Base-by-base conservation (phyloP, 2,329 filamentous ascomycete genomes). In the Myriangium duriaei region DNA sequence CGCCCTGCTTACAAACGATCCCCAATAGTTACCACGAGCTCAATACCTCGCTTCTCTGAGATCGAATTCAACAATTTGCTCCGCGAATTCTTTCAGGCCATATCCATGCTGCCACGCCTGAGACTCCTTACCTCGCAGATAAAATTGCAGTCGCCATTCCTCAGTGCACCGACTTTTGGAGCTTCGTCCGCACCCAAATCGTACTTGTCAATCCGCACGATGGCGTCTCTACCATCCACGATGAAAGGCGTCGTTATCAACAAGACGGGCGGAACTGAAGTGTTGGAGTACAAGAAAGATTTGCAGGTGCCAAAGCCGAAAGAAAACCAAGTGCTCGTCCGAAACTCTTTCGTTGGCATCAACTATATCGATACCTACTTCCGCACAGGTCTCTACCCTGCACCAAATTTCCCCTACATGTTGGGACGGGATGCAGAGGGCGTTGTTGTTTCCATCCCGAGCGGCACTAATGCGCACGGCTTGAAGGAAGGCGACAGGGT, bases 361-460 rank as follows among this genome's bases (percentile, higher is more conserved):
- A 94, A 94, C 62, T 94, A 73, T 62, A 92, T 94, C 52, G 87
- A 94, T 60, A 93, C 73, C 28, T 93, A 94, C 63, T 92, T 87
- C 71, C 84, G 87, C 56, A 76, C 72, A 10, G 87, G 87, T 9
- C 72, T 93, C 35, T 94, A 94, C 67, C 64, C 68, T 9, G 64
- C 76, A 1, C 69, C 80, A 1, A 56, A 63, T 2, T 75, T 81
- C 49, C 87, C 86, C 4, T 71, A 81, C 50, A 76, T 79, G 35
- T 77, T 88, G 13, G 86, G 87, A 44, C 79, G 80, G 50, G 87
- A 95, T 64, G 82, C 71, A 42, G 71, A 75, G 41, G 86, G 87
- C 43, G 76, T 70, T 29, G 63, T 94, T 45, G 74, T 77, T 29
- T 66, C 77, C 17, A 52, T 73, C 2, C 36, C 36, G 11, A 74